Conservation (phyloP, 345 rosid genomes). For the Melaleuca alternifolia region DNA sequence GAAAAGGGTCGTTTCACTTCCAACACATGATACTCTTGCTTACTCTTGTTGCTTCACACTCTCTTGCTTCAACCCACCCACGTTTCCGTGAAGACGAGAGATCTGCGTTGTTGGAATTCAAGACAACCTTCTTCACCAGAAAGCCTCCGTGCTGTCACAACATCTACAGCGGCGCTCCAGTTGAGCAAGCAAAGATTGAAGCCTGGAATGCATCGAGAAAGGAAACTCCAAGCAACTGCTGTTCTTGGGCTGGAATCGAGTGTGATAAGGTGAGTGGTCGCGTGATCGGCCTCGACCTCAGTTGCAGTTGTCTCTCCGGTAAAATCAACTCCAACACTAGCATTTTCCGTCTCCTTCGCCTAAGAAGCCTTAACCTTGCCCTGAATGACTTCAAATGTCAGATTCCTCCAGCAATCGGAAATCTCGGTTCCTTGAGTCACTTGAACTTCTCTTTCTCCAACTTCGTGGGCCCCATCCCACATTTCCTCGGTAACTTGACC, state of each 20-base stretch:
- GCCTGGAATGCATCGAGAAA: not conserved
- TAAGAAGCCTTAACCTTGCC: not conserved
- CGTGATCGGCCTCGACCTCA: not conserved
- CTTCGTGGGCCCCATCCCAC: not conserved
- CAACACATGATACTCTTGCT: not conserved
- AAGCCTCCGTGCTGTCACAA: accelerated
- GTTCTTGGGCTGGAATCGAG: not conserved
- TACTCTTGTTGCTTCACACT: not conserved
- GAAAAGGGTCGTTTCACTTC: not conserved
- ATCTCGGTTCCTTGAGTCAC: not conserved
- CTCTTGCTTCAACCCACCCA: not conserved
- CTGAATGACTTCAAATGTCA: not conserved
- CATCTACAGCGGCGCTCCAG: accelerated
- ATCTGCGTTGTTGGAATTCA: not conserved
- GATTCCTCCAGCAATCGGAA: not conserved
- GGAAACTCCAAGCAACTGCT: not conserved
- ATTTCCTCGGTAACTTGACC: not conserved
- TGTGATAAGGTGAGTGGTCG: not conserved
- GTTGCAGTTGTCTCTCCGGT: not conserved
- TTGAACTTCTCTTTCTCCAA: accelerated
- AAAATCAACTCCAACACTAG: not conserved
- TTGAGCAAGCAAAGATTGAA: not conserved
- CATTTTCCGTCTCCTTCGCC: not conserved
- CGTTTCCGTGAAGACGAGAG: not conserved
- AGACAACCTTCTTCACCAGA: not conserved